Conservation (phyloP, 768 basidiomycete species). For the Tylopilus sp. region DNA sequence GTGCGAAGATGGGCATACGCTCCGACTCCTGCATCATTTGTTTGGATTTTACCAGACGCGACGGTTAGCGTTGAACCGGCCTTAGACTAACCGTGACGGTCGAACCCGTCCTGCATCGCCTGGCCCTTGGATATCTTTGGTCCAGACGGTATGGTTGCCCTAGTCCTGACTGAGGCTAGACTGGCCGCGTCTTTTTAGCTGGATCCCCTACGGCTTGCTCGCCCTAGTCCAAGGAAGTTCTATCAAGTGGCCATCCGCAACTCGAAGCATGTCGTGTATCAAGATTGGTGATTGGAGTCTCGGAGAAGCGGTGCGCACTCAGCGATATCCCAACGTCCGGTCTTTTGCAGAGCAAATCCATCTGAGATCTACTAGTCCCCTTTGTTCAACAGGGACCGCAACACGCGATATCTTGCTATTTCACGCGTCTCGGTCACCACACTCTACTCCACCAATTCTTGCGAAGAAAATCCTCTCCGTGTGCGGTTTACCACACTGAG, state of each 20-base stretch:
- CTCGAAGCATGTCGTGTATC: too few relatives aligned
- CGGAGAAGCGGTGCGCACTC: not conserved
- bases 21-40: not conserved
- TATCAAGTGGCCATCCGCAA: not conserved
- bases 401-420: conserved; percentile 7
- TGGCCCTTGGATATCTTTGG: not conserved
- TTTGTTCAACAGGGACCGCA: conserved; percentile 6
- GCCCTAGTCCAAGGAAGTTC: not conserved
- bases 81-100: conserved; percentile 2
- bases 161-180: not conserved
- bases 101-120: too few relatives aligned
- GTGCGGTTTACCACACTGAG: not conserved
- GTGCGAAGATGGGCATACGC: not conserved
- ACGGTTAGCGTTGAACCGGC: too few relatives aligned
- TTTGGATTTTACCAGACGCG: not conserved
- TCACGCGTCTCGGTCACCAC: conserved; percentile 7
- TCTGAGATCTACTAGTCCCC: conserved; percentile 13
- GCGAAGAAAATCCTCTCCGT: too few relatives aligned
- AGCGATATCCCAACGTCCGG: not conserved
- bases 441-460: not conserved
- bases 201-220: not conserved
- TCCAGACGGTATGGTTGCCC: not conserved
- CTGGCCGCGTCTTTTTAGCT: not conserved
- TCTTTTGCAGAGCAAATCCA: not conserved
- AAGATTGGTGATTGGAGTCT: not conserved